Evolutionary conservation across 495 filamentous ascomycete species (phyloP).

Genomic region (Bryoglossum gracile): DNA sequence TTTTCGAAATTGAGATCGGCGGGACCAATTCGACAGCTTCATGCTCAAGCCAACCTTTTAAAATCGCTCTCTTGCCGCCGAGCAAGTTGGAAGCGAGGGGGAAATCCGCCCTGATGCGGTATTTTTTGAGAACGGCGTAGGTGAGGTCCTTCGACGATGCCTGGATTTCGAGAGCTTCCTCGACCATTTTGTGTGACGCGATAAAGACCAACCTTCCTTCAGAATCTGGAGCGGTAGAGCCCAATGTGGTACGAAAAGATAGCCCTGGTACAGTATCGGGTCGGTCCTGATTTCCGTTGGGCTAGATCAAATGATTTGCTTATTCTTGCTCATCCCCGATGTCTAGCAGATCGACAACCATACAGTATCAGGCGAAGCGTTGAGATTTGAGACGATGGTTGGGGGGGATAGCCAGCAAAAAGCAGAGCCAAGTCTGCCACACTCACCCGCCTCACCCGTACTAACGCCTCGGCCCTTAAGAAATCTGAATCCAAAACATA

Average conservation of each 20-base stretch:
- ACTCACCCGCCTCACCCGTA: background rate
- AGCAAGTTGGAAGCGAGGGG: background rate
- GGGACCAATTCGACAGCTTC: slow-evolving; percentile 15
- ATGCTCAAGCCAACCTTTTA: slow-evolving; percentile 17
- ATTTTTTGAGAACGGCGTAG: background rate
- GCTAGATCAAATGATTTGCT: background rate
- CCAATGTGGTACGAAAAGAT: background rate
- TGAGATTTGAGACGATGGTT: slow-evolving; percentile 7
- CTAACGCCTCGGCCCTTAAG: background rate
- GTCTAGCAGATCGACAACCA: background rate
- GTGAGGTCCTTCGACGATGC: background rate
- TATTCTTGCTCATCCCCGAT: no score
- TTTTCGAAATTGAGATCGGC: slow-evolving; percentile 16
- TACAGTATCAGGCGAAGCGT: background rate
- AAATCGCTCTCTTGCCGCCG: slow-evolving; percentile 19
- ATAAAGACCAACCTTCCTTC: no score
- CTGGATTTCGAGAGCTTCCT: background rate
- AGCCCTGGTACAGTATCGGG: background rate
- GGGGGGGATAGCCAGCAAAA: background rate
- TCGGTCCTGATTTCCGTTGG: background rate
- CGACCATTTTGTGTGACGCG: background rate
- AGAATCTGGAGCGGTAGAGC: background rate
- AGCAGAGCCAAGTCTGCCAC: background rate
- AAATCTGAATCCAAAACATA: slow-evolving; percentile 1
- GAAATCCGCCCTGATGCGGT: background rate